A percentile compares a stretch with the other conserved stretches of the same genome.
These are phyloP conservation scores for Colletotrichum shisoi DNA, from an alignment of 2,329 filamentous ascomycete species.

Conservation along the genomic window DNA sequence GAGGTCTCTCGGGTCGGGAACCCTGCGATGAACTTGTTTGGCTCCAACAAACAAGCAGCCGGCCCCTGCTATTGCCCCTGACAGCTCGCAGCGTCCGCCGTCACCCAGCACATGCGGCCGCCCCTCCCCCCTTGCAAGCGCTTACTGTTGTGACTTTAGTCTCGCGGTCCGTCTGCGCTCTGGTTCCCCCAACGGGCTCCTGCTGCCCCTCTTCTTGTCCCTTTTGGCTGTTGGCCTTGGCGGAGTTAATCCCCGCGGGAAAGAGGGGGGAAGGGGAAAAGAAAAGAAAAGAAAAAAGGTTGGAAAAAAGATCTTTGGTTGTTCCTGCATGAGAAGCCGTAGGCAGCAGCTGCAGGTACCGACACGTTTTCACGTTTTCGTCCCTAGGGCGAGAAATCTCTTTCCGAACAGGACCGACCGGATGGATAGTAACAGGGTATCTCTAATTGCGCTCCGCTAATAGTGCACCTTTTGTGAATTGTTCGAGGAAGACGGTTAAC, in stretches of 20 bases:
- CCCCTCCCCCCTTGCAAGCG: conserved; percentile 7
- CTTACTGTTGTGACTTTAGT: too few species aligned
- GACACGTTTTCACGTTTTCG: not conserved
- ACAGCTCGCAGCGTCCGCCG: conserved; percentile 15
- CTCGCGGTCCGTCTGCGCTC: conserved; percentile 3
- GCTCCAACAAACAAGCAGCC: conserved; percentile 34
- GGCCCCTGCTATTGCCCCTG: conserved; percentile 21
- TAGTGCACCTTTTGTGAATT: not conserved
- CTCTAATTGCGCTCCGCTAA: not conserved
- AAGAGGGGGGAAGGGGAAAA: not conserved
- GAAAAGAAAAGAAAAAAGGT: too few species aligned
- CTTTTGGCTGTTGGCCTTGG: not conserved
- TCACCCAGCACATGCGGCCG: not conserved
- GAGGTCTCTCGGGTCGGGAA: not conserved
- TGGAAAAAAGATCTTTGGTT: conserved; percentile 7
- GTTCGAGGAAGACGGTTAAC: not conserved
- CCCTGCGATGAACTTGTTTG: conserved; percentile 9
- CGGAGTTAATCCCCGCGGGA: not conserved
- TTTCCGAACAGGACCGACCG: not conserved
- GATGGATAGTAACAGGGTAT: not conserved
- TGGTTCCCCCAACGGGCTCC: not conserved
- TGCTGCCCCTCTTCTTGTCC: not conserved
- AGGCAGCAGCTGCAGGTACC: not conserved
- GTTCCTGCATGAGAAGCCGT: not conserved
- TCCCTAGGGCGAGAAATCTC: not conserved